Percentiles rank a stretch among this genome's conserved stretches.
These are phyloP conservation scores for Persicaria tinctoria DNA, from an alignment of 148 eudicot genomes.

Conservation along the genomic window DNA sequence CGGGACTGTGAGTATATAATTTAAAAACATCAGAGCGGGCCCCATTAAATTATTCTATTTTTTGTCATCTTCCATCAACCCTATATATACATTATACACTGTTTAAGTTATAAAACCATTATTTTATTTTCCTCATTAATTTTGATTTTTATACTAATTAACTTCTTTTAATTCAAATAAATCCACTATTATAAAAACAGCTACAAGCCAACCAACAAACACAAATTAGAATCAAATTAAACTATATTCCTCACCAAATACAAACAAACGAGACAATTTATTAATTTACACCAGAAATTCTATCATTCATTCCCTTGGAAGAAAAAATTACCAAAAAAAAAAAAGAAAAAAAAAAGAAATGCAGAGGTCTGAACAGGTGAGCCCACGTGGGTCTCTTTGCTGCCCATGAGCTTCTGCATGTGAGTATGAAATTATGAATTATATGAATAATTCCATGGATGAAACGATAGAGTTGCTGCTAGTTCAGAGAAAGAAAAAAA, in stretches of 20 bases:
- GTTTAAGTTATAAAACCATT: no score
- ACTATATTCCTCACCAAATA: background rate
- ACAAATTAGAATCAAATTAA: background rate
- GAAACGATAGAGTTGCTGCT: background rate
- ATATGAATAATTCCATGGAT: slow-evolving; percentile 1
- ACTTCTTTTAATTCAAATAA: background rate
- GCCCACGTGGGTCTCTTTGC: slow-evolving; percentile 8
- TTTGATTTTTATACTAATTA: no score
- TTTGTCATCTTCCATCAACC: no score
- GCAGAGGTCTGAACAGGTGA: background rate
- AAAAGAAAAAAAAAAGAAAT: background rate
- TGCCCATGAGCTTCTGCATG: slow-evolving; percentile 2
- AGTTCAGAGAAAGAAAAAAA: background rate
- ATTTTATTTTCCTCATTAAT: no score
- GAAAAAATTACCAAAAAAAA: no score
- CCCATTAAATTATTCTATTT: no score
- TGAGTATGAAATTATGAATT: background rate
- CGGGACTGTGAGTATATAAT: no score
- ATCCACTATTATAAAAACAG: background rate
- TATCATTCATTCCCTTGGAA: background rate
- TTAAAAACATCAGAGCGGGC: no score
- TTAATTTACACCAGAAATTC: background rate
- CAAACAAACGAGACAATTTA: slow-evolving; percentile 1
- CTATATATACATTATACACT: no score
- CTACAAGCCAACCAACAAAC: slow-evolving; percentile 5